Percentiles rank a stretch among this genome's conserved stretches.
These are phyloP conservation scores for Phylloporus sp. DNA, from an alignment of 768 basidiomycete species.

Conservation along the genomic window DNA sequence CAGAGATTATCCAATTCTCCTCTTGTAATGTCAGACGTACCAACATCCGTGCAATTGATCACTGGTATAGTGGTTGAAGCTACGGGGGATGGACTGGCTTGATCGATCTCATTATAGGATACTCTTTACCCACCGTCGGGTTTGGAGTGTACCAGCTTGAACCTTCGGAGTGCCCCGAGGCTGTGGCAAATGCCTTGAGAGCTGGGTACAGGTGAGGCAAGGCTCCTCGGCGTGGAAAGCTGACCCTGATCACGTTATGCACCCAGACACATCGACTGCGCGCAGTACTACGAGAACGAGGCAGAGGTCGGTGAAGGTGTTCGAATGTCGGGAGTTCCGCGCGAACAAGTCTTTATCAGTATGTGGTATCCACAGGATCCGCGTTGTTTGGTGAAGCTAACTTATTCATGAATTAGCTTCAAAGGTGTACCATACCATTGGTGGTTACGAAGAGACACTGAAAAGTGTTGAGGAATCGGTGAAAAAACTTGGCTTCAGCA, in stretches of 20 bases:
- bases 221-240: neutral
- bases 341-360: constrained; percentile 31
- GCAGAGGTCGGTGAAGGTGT: constrained; percentile 24
- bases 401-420: constrained; percentile 15
- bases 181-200: constrained; percentile 20
- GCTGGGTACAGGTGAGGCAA: constrained; percentile 24
- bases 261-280: constrained; percentile 24
- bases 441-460: constrained; percentile 16
- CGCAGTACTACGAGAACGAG: constrained; percentile 26
- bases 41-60: constrained; percentile 3
- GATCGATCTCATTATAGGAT: constrained; percentile 9
- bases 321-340: constrained; percentile 16
- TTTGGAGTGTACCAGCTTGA: constrained; percentile 22
- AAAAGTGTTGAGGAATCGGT: constrained; percentile 20
- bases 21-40: constrained; percentile 8
- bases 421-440: constrained; percentile 6
- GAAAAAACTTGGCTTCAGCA: constrained; percentile 18
- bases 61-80: constrained; percentile 5
- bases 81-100: neutral
- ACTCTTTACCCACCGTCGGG: constrained; percentile 25
- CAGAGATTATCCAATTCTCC: neutral
- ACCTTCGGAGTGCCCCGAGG: constrained; percentile 3
- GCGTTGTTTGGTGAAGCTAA: neutral
- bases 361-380: neutral
- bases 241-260: neutral